These are phyloP conservation scores for Trematosphaeria pertusa DNA, from an alignment of 2,329 filamentous ascomycete genomes.

Conservation along the genomic window DNA sequence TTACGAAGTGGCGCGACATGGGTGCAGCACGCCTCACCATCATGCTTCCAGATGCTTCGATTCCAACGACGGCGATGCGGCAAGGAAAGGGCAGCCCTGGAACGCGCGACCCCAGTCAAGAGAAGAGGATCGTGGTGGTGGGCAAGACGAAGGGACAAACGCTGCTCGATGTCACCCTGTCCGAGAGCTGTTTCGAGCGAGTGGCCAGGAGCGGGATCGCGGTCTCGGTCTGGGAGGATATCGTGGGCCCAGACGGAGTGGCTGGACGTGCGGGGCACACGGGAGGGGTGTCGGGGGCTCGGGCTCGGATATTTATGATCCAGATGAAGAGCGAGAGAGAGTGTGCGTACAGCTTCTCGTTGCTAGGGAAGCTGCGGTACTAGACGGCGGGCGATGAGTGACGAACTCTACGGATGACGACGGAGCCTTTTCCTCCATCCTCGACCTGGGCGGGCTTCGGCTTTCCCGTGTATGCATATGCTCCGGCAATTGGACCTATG, in stretches of 20 bases:
- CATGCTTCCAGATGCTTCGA: slow-evolving; percentile 65
- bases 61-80: slow-evolving; percentile 30
- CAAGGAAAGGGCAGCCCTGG: slow-evolving; percentile 45
- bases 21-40: slow-evolving; percentile 86
- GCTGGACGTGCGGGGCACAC: slow-evolving; percentile 66
- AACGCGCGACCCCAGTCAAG: slow-evolving; percentile 57
- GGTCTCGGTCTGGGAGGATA: slow-evolving; percentile 80
- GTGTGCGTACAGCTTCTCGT: slow-evolving; percentile 56
- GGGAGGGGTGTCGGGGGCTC: slow-evolving; percentile 63
- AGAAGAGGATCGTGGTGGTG: slow-evolving; percentile 85
- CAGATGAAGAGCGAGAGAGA: slow-evolving; percentile 59
- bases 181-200: slow-evolving; percentile 82
- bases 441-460: too few species aligned
- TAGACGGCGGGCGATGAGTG: too few species aligned
- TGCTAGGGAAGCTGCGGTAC: slow-evolving; percentile 59
- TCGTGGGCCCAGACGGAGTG: slow-evolving; percentile 56
- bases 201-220: slow-evolving; percentile 87
- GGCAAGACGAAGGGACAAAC: slow-evolving; percentile 72
- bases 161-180: slow-evolving; percentile 82
- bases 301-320: slow-evolving; percentile 69
- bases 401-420: too few species aligned
- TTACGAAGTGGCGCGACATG: slow-evolving; percentile 87
- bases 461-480: too few species aligned
- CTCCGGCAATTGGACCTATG: too few species aligned
- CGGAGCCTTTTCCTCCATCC: too few species aligned